A percentile compares a stretch with the other conserved stretches of the same genome.
These are phyloP conservation scores for Suillus occidentalis DNA, from an alignment of 768 basidiomycete genomes.

Conservation along the genomic window DNA sequence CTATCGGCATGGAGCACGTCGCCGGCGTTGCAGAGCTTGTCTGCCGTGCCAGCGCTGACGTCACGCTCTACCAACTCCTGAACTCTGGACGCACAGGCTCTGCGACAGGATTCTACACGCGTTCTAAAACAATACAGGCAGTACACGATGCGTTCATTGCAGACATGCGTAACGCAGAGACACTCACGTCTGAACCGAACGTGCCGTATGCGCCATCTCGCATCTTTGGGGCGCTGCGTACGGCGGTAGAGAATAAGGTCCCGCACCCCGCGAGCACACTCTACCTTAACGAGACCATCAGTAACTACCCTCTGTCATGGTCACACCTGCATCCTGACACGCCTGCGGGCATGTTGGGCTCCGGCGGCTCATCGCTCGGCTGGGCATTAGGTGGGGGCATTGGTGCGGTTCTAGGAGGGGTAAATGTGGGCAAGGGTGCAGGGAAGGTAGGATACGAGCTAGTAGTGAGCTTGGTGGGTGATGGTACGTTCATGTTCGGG, in stretches of 20 bases:
- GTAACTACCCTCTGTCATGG: slow-evolving; percentile 56
- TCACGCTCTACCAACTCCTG: slow-evolving; percentile 50
- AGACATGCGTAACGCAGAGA: slow-evolving; percentile 33
- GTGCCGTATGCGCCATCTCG: slow-evolving; percentile 43
- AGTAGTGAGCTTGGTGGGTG: slow-evolving; percentile 60
- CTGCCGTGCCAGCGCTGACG: slow-evolving; percentile 54
- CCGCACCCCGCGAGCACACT: slow-evolving; percentile 30
- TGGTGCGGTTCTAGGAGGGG: slow-evolving; percentile 52
- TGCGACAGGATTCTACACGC: slow-evolving; percentile 14
- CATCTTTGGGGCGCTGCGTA: slow-evolving; percentile 49
- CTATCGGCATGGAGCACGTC: slow-evolving; percentile 49
- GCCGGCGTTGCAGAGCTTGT: slow-evolving; percentile 52
- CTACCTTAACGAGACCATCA: slow-evolving; percentile 64
- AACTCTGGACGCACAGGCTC: slow-evolving; percentile 23
- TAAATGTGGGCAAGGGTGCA: slow-evolving; percentile 21
- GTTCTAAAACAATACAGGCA: slow-evolving; percentile 17
- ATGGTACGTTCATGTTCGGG: slow-evolving; percentile 68
- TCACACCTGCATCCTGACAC: slow-evolving; percentile 52
- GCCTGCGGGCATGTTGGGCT: slow-evolving; percentile 51
- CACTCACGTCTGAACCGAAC: slow-evolving; percentile 19
- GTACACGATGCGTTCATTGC: slow-evolving; percentile 29
- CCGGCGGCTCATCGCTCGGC: slow-evolving; percentile 67
- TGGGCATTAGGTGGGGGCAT: slow-evolving; percentile 68
- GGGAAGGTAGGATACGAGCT: slow-evolving; percentile 45
- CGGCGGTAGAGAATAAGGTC: slow-evolving; percentile 29